These are phyloP conservation scores for Quercus phellos DNA, from an alignment of 331 rosid genomes.

Conservation along the genomic window DNA sequence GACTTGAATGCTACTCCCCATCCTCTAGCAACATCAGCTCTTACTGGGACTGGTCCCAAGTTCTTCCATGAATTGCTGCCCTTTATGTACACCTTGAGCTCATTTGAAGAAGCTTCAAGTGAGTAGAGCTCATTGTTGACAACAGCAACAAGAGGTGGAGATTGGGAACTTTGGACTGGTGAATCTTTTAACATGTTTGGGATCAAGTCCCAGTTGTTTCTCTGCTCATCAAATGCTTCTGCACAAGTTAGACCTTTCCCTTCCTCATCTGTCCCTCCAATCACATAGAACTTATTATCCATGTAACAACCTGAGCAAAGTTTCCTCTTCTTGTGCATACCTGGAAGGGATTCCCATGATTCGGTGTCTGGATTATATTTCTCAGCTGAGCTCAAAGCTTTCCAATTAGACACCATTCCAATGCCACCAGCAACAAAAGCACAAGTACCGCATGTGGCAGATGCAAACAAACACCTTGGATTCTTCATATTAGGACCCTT, in stretches of 20 bases:
- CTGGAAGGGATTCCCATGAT: conserved; percentile 61
- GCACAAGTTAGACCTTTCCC: conserved; percentile 51
- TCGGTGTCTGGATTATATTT: conserved; percentile 46
- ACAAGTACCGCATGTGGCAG: conserved; percentile 54
- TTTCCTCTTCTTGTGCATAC: conserved; percentile 48
- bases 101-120: conserved; percentile 52
- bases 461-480: conserved; percentile 70
- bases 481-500: conserved; percentile 70
- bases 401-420: conserved; percentile 26
- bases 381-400: conserved; percentile 57
- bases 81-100: conserved; percentile 58
- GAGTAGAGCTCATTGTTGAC: conserved; percentile 59
- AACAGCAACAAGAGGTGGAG: conserved; percentile 78
- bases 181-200: conserved; percentile 49
- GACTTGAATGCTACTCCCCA: conserved; percentile 91
- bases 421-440: conserved; percentile 77
- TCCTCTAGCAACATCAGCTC: conserved; percentile 55
- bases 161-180: conserved; percentile 26
- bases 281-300: conserved; percentile 64
- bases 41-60: conserved; percentile 64
- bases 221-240: conserved; percentile 52
- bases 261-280: conserved; percentile 64
- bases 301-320: conserved; percentile 74
- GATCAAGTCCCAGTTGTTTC: conserved; percentile 56
- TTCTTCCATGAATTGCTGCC: conserved; percentile 52